Evolutionary conservation across 345 rosid genomes (phyloP).

Genomic region (Firmiana major): DNA sequence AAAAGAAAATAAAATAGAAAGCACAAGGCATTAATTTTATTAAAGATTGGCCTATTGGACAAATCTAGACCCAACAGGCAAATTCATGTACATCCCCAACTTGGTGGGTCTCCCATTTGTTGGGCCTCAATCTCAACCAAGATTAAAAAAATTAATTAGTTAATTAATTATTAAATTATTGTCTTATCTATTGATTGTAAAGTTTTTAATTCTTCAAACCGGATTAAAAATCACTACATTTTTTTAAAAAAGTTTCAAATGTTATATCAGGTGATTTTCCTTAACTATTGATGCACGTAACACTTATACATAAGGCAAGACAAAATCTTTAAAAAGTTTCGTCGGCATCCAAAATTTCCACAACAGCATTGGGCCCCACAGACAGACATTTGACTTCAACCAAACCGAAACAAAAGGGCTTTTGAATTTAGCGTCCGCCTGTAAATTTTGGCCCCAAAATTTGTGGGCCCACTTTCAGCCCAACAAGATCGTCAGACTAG

Average conservation of each 20-base stretch:
- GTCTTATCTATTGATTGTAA: no score
- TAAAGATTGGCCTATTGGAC: not conserved
- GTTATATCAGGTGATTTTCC: no score
- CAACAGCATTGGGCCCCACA: not conserved
- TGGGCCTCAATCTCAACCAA: not conserved
- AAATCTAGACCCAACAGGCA: not conserved
- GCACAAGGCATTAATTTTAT: not conserved
- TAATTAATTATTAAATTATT: no score
- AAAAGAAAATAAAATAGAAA: not conserved
- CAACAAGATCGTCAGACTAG: not conserved
- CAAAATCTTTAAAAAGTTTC: conserved; percentile 1
- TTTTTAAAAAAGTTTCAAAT: no score
- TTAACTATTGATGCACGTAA: no score
- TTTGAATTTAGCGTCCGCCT: not conserved
- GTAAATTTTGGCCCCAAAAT: not conserved
- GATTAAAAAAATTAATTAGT: not conserved
- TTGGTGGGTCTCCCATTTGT: not conserved
- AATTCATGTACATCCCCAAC: not conserved
- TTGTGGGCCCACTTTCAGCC: not conserved
- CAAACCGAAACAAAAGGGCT: not conserved
- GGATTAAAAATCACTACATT: no score
- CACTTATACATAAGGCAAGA: not conserved
- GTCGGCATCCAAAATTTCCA: not conserved
- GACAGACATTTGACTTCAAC: not conserved
- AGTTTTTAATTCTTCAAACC: no score